phyloP scores from a whole-genome alignment of 1,284 basidiomycete genomes.

The Puccinia horiana region DNA sequence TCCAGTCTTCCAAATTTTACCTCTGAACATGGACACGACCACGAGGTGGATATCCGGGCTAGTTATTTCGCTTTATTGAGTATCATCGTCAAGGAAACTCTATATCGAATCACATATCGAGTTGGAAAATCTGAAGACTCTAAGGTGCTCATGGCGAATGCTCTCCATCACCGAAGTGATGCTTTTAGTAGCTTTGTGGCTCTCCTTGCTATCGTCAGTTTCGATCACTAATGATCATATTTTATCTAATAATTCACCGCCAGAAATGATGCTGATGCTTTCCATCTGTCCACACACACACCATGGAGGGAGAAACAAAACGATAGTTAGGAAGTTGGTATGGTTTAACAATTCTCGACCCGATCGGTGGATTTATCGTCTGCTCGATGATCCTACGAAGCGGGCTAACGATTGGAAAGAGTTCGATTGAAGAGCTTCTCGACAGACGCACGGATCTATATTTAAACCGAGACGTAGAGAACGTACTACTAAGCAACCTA shows the following conservation, averaged over 20 bases:
- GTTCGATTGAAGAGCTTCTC: constrained; percentile 21
- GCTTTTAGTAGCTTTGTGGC: constrained; percentile 86
- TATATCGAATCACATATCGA: constrained; percentile 79
- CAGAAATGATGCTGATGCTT: neutral
- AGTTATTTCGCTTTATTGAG: constrained; percentile 89
- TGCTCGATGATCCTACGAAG: constrained; percentile 35
- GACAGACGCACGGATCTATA: neutral
- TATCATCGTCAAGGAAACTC: constrained; percentile 84
- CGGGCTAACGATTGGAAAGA: constrained; percentile 24
- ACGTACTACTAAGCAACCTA: neutral
- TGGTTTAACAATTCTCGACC: constrained; percentile 32
- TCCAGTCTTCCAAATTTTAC: constrained; percentile 62
- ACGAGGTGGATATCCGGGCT: constrained; percentile 82
- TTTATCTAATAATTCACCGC: neutral
- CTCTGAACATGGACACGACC: constrained; percentile 37
- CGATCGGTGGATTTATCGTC: constrained; percentile 40
- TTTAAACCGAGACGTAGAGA: constrained; percentile 12
- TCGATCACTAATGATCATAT: neutral
- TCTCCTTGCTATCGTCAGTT: constrained; percentile 73
- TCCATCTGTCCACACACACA: neutral
- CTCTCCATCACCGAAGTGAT: constrained; percentile 82
- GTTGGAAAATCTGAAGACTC: constrained; percentile 87
- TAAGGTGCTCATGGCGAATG: constrained; percentile 78
- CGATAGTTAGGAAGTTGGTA: constrained; percentile 27
- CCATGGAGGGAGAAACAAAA: neutral